A percentile compares a stretch with the other conserved stretches of the same genome.
phyloP scores from a whole-genome alignment of 257 asterid genomes.

The Mitragyna speciosa region DNA sequence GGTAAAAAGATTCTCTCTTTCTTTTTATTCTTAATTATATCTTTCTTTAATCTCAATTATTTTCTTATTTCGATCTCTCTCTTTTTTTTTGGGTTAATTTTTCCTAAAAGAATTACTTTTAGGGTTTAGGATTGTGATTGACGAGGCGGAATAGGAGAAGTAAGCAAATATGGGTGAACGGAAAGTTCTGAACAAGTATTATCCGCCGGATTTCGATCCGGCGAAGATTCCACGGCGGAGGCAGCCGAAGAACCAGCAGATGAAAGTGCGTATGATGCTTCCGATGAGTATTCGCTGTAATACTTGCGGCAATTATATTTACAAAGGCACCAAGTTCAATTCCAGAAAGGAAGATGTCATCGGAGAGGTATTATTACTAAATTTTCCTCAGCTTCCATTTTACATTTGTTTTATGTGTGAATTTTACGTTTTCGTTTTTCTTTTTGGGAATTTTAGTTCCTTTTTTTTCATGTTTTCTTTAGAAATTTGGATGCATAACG shows the following conservation, averaged over 20 bases:
- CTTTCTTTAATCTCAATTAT: too few species aligned
- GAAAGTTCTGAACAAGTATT: conserved; percentile 82
- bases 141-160: not conserved
- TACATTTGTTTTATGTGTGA: not conserved
- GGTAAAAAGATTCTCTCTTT: too few species aligned
- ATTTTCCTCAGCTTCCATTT: not conserved
- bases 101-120: not conserved
- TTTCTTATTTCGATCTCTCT: too few species aligned
- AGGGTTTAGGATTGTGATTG: conserved; percentile 10
- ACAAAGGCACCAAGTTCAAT: conserved; percentile 83
- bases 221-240: conserved; percentile 82
- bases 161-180: conserved; percentile 71
- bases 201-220: conserved; percentile 96
- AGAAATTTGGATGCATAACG: too few species aligned
- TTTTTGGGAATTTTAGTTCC: not conserved
- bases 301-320: conserved; percentile 80
- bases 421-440: too few species aligned
- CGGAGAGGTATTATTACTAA: conserved; percentile 51
- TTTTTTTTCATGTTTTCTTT: not conserved
- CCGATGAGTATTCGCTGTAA: conserved; percentile 86
- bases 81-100: too few species aligned
- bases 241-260: conserved; percentile 75
- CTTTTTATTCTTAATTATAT: too few species aligned
- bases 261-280: conserved; percentile 88
- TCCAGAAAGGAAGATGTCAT: conserved; percentile 80